Percentiles rank a stretch among this genome's conserved stretches.
phyloP scores from a whole-genome alignment of 2,329 filamentous ascomycete species.

The Cordyceps militaris region DNA sequence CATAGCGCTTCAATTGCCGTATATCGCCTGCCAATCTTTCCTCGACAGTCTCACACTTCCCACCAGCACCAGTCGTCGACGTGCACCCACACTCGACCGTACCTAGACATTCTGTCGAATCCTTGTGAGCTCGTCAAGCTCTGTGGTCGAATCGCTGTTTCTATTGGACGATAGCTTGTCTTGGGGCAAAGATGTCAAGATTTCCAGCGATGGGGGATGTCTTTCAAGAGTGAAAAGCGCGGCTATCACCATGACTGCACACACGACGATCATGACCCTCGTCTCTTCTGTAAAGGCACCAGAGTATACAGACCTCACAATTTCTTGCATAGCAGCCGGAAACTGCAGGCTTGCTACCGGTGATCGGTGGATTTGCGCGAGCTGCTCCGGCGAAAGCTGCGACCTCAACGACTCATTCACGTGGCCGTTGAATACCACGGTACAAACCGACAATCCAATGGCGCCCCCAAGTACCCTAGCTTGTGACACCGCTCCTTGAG shows the following conservation, averaged over 20 bases:
- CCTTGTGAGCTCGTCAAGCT: conserved; percentile 27
- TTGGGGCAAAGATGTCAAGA: conserved; percentile 23
- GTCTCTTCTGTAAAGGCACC: conserved; percentile 40
- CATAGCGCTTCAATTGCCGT: background rate
- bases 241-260: conserved; percentile 35
- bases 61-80: background rate
- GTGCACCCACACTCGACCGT: background rate
- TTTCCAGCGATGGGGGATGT: conserved; percentile 30
- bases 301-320: conserved; percentile 37
- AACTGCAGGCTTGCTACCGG: conserved; percentile 33
- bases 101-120: conserved; percentile 8
- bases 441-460: conserved; percentile 51
- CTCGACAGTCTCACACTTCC: background rate
- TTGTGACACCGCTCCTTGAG: conserved; percentile 54
- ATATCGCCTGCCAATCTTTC: background rate
- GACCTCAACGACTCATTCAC: conserved; percentile 31
- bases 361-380: conserved; percentile 38
- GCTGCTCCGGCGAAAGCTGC: conserved; percentile 29
- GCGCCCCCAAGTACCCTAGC: conserved; percentile 53
- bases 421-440: conserved; percentile 48
- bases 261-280: conserved; percentile 38
- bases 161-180: conserved; percentile 23
- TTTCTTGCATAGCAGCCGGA: conserved; percentile 24
- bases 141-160: conserved; percentile 32
- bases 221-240: conserved; percentile 39